Evolutionary conservation across 2,329 filamentous ascomycete genomes (phyloP).

Genomic region (Albifimbria verrucaria): DNA sequence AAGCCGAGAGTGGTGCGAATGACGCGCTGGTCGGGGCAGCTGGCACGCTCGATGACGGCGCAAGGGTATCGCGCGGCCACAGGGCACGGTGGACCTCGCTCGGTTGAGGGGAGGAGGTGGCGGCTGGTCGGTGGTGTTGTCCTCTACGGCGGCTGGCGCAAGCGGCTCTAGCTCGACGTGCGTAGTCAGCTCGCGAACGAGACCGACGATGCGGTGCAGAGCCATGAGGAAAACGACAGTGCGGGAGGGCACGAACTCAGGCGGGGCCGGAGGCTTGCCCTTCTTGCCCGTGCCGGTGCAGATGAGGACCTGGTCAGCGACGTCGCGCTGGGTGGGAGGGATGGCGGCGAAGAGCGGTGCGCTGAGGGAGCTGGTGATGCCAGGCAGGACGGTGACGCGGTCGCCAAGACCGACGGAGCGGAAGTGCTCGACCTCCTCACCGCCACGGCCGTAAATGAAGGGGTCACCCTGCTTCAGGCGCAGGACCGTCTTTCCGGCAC

Average conservation of each 20-base stretch:
- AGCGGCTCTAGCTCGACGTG: conserved; percentile 30
- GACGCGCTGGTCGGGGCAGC: conserved; percentile 89
- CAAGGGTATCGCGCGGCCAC: conserved; percentile 83
- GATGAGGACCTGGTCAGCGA: conserved; percentile 90
- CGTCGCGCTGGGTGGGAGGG: conserved; percentile 82
- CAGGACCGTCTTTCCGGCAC: conserved; percentile 72
- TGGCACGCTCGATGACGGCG: conserved; percentile 89
- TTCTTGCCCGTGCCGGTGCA: conserved; percentile 95
- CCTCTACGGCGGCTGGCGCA: conserved; percentile 17
- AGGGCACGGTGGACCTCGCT: conserved; percentile 28
- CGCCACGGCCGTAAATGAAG: conserved; percentile 92
- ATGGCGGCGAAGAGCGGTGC: conserved; percentile 87
- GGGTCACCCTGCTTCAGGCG: conserved; percentile 95
- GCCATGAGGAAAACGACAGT: conserved; percentile 97
- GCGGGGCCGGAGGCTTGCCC: conserved; percentile 77
- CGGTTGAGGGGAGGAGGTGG: conserved; percentile 9
- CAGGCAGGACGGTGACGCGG: conserved; percentile 70
- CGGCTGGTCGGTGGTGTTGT: conserved; percentile 7
- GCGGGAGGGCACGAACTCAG: conserved; percentile 69
- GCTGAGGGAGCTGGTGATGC: conserved; percentile 82
- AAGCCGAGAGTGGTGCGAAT: conserved; percentile 81
- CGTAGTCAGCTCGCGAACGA: conserved; percentile 68
- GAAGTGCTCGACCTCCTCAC: conserved; percentile 89
- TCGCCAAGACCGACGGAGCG: conserved; percentile 64
- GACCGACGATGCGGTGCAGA: conserved; percentile 73